phyloP scores from a whole-genome alignment of 1,284 basidiomycete genomes.

The Leccinum pachyderme region DNA sequence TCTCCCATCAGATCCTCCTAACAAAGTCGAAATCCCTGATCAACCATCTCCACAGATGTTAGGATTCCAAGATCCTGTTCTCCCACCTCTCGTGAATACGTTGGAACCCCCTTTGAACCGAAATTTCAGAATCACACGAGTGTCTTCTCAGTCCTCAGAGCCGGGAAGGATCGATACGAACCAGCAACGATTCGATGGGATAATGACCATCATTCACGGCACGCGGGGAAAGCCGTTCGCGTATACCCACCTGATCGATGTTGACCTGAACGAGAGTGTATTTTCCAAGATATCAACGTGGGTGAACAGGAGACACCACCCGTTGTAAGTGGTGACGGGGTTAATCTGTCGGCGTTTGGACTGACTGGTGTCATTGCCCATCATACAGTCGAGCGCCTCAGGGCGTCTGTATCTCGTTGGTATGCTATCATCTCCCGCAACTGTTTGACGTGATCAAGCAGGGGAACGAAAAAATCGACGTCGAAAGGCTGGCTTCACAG shows the following conservation, averaged over 20 bases:
- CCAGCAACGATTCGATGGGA: constrained; percentile 15
- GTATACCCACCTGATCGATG: constrained; percentile 21
- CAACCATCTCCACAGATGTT: constrained; percentile 2
- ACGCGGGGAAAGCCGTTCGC: constrained; percentile 22
- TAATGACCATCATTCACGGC: constrained; percentile 20
- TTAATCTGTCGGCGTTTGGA: neutral
- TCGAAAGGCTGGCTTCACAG: constrained; percentile 10
- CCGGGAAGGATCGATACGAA: neutral
- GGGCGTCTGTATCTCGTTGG: constrained; percentile 30
- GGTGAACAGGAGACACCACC: constrained; percentile 20
- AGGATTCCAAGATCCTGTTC: constrained; percentile 3
- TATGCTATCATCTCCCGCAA: constrained; percentile 25
- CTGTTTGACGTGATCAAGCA: constrained; percentile 10
- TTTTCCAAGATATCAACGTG: constrained; percentile 24
- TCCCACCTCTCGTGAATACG: constrained; percentile 15
- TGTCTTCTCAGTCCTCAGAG: neutral
- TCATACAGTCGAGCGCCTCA: constrained; percentile 18
- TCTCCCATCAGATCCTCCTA: neutral
- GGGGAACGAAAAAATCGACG: neutral
- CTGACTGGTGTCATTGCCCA: neutral
- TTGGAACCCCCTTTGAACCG: constrained; percentile 21
- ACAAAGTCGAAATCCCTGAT: neutral
- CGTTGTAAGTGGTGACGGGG: constrained; percentile 21
- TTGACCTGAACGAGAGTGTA: constrained; percentile 20
- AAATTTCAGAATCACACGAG: constrained; percentile 15